Evolutionary conservation across 345 rosid genomes (phyloP), one percentile per base, ranked within the genome.

Genomic region (Balakata baccata): DNA sequence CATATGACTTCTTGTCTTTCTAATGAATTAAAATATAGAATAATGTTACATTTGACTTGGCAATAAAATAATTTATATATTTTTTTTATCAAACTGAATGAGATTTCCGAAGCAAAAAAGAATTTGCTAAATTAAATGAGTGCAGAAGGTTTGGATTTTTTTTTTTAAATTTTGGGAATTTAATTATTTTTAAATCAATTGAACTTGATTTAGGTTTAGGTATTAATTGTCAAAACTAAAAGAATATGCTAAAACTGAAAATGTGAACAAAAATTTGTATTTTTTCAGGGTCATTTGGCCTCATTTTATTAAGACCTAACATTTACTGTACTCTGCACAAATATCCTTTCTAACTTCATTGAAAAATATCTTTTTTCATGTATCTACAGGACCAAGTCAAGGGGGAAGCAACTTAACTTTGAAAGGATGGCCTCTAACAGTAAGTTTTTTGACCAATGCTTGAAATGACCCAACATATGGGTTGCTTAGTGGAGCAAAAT

Each of bases 341-440:
- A 53, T 43, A 43, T 43, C 47, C 47, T 43, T 43, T 43, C 1
- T 43, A 43, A 43, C 1, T 43, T 43, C 47, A 43, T 43, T 43
- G 47, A 43, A 43, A 43, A 43, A 43, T 43, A 43, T 13, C 64
- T 57, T 16, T 75, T 69, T 37, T 71, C 6, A 18, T 70, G 57
- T 77, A 60, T 25, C 56, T 57, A 18, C 41, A 89, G 93, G 89
- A 56, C 73, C 85, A 66, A 83, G 76, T 79, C 93, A 83, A 84
- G 82, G 82, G 47, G 88, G 84, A 46, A 79, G 83, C 82, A 84
- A 74, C 74, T 82, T 87, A 84, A 78, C 93, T 47, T 70, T 87
- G 83, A 87, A 87, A 80, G 90, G 93, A 73, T 87, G 90, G 93
- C 93, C 93, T 69, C 78, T 89, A 64, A 80, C 90, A 0, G 93